Evolutionary conservation across 108 stramenopile species (phyloP).

Genomic region (Bacterosira constricta): DNA sequence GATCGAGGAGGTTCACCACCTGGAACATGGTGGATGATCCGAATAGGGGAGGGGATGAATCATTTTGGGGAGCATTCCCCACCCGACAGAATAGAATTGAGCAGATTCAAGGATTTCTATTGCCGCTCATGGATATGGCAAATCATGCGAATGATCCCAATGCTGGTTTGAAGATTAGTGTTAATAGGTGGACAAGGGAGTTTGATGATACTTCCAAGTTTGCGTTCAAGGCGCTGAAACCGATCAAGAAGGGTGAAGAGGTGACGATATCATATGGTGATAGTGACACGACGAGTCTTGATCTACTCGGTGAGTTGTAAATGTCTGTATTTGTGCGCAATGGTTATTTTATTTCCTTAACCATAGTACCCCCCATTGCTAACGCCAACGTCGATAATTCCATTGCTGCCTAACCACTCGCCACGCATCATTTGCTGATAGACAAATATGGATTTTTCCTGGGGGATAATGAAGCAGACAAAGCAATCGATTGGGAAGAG

Average conservation of each 20-base stretch:
- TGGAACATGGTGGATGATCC: conserved; percentile 20
- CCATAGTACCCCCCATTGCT: too few species aligned
- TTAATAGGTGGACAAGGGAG: conserved; percentile 17
- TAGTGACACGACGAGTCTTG: conserved; percentile 14
- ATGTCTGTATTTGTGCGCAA: too few species aligned
- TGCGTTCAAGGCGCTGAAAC: conserved; percentile 8
- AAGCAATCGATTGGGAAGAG: conserved; percentile 10
- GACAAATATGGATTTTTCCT: conserved; percentile 34
- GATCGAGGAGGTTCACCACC: conserved; percentile 25
- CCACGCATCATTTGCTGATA: too few species aligned
- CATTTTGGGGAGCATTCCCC: neutral
- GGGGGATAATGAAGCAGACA: conserved; percentile 6
- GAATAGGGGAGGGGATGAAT: neutral
- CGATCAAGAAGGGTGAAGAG: conserved; percentile 11
- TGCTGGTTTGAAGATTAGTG: conserved; percentile 15
- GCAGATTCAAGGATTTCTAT: conserved; percentile 17
- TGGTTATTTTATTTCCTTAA: too few species aligned
- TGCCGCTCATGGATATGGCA: conserved; percentile 30
- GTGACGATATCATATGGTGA: conserved; percentile 26
- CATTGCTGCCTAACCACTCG: too few species aligned
- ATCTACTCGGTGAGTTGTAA: conserved; percentile 9
- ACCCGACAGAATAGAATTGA: conserved; percentile 6
- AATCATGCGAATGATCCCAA: conserved; percentile 26
- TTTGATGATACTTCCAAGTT: conserved; percentile 19
- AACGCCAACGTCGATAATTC: too few species aligned